A percentile compares a stretch with the other conserved stretches of the same genome.
Evolutionary conservation across 2,329 filamentous ascomycete species (phyloP).

Genomic region (Sporothrix mexicana): DNA sequence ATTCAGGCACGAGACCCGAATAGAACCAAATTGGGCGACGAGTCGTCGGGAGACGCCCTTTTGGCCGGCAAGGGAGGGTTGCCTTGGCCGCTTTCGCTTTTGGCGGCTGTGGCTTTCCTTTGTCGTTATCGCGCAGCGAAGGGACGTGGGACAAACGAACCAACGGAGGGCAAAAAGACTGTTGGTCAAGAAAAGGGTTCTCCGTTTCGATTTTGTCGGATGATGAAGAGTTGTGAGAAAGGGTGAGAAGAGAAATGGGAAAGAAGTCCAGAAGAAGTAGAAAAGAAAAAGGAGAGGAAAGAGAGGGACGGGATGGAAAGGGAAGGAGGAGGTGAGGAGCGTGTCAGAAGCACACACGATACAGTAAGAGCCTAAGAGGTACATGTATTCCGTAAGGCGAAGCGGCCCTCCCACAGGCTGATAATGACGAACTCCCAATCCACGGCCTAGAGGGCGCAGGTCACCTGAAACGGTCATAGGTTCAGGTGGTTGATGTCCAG

Average conservation of each 20-base stretch:
- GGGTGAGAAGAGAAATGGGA: not conserved
- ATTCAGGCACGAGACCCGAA: conserved; percentile 10
- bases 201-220: not conserved
- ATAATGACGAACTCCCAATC: not conserved
- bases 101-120: conserved; percentile 8
- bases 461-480: conserved; percentile 27
- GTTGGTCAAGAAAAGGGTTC: not conserved
- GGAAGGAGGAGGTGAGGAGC: not conserved
- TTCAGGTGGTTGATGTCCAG: conserved; percentile 6
- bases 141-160: not conserved
- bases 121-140: conserved; percentile 5
- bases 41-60: conserved; percentile 3
- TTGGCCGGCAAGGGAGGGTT: conserved; percentile 23
- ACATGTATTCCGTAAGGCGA: too few species aligned
- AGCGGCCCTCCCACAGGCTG: not conserved
- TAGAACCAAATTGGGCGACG: conserved; percentile 22
- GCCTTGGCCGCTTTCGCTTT: conserved; percentile 23
- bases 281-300: not conserved
- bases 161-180: not conserved
- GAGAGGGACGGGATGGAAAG: conserved; percentile 1
- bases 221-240: not conserved
- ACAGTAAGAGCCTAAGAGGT: conserved; percentile 12
- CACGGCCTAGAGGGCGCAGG: conserved; percentile 8
- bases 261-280: not conserved
- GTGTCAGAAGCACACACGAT: conserved; percentile 2